Evolutionary conservation across 176 grass and related monocot species (phyloP).

Genomic region (Avena insularis): DNA sequence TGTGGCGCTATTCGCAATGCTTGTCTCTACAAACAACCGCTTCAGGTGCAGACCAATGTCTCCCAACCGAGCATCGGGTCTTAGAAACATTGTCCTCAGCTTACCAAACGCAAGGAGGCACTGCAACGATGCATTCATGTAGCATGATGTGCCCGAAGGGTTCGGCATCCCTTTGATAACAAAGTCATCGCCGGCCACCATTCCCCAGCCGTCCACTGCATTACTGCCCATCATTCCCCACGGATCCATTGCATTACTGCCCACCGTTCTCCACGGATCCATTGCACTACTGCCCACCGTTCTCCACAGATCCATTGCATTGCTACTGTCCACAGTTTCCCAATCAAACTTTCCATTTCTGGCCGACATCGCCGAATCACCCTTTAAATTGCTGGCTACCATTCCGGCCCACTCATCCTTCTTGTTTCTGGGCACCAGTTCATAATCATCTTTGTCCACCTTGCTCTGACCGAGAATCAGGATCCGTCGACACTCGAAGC

Average conservation of each 20-base stretch:
- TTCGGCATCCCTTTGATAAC: conserved; percentile 74
- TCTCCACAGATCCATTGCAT: background rate
- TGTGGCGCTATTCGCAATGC: conserved; percentile 36
- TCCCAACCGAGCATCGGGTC: conserved; percentile 35
- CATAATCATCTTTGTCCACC: conserved; percentile 25
- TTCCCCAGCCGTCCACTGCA: background rate
- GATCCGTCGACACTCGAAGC: conserved; percentile 54
- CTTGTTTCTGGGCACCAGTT: background rate
- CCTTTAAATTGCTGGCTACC: background rate
- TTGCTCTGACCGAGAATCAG: background rate
- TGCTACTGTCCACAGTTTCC: background rate
- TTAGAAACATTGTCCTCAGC: conserved; percentile 55
- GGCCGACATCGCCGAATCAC: background rate
- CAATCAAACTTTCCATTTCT: too few relatives aligned
- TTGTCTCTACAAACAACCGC: conserved; percentile 66
- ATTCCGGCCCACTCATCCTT: background rate
- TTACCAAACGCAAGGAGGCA: conserved; percentile 73
- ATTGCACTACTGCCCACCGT: background rate
- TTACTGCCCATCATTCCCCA: background rate
- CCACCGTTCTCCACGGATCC: background rate
- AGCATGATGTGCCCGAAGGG: conserved; percentile 57
- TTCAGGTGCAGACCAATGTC: conserved; percentile 53
- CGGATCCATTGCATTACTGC: background rate
- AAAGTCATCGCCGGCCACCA: conserved; percentile 1
- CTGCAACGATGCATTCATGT: conserved; percentile 79